These are phyloP conservation scores for Physocladia obscura DNA, from an alignment of 192 early-diverging fungal genomes.

Conservation along the genomic window DNA sequence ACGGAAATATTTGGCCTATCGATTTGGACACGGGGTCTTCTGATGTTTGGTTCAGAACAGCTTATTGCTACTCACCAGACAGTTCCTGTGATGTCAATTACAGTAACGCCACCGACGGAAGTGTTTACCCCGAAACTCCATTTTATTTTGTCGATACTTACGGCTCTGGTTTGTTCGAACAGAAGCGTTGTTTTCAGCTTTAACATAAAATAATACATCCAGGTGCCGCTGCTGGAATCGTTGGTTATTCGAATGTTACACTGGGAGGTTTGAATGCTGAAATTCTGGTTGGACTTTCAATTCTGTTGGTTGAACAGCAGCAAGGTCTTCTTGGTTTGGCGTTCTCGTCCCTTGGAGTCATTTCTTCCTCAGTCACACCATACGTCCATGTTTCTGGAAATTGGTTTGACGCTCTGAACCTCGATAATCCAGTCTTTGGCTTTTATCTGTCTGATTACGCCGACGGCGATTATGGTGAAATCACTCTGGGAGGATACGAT, in stretches of 20 bases:
- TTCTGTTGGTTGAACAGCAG: neutral
- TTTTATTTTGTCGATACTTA: too few relatives aligned
- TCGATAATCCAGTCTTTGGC: constrained; percentile 40
- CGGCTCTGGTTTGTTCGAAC: too few relatives aligned
- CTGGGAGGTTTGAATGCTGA: constrained; percentile 19
- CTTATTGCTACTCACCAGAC: constrained; percentile 17
- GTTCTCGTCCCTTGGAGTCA: constrained; percentile 20
- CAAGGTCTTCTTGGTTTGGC: constrained; percentile 37
- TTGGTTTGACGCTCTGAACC: constrained; percentile 36
- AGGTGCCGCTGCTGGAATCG: constrained; percentile 11
- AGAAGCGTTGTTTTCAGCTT: too few relatives aligned
- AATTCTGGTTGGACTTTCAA: constrained; percentile 18
- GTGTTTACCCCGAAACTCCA: too few relatives aligned
- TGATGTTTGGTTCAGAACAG: constrained; percentile 32
- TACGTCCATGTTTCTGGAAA: constrained; percentile 12
- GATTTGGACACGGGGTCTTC: constrained; percentile 40
- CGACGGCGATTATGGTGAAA: constrained; percentile 44
- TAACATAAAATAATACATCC: too few relatives aligned
- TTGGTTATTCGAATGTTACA: constrained; percentile 18
- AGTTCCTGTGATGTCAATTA: constrained; percentile 19
- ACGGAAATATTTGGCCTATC: constrained; percentile 20
- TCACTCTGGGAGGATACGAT: constrained; percentile 57
- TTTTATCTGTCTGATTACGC: constrained; percentile 47
- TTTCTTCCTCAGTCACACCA: constrained; percentile 7
- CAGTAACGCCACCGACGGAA: too few relatives aligned